Conservation (phyloP, 495 filamentous ascomycete genomes). For the Penicillium taxi region DNA sequence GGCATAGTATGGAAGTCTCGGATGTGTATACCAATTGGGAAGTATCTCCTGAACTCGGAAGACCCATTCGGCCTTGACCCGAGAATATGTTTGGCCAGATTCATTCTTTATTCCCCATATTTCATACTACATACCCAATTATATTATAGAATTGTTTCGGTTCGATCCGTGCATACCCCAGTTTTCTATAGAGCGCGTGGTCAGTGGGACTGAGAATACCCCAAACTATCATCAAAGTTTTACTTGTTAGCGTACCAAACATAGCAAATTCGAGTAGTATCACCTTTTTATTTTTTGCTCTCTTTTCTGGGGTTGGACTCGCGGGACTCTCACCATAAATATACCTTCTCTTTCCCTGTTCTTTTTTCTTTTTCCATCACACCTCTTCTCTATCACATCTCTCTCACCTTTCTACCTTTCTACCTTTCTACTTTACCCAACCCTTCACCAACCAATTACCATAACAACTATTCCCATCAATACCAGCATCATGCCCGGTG, state of each 20-base stretch:
- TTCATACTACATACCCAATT: no score
- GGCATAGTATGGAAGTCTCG: no score
- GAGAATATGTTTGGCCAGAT: conserved; percentile 5
- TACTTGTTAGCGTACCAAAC: no score
- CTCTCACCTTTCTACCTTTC: background rate
- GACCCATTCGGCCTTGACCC: background rate
- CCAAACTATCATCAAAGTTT: no score
- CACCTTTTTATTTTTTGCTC: background rate
- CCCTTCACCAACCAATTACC: background rate
- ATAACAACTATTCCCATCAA: conserved; percentile 4
- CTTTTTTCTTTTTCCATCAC: conserved; percentile 5
- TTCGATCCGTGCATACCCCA: background rate
- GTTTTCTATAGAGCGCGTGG: no score
- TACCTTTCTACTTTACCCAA: conserved; percentile 1
- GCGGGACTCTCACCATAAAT: conserved; percentile 1
- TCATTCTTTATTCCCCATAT: no score
- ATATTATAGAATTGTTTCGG: no score
- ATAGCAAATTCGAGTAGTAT: background rate
- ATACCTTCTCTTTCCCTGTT: conserved; percentile 1
- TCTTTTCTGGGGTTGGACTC: background rate
- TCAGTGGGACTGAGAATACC: no score
- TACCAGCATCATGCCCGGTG: conserved; percentile 17
- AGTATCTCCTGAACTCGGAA: background rate
- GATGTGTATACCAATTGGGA: no score
- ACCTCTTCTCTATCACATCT: background rate